phyloP scores from a whole-genome alignment of 108 stramenopile genomes.

The Fistulifera solaris region DNA sequence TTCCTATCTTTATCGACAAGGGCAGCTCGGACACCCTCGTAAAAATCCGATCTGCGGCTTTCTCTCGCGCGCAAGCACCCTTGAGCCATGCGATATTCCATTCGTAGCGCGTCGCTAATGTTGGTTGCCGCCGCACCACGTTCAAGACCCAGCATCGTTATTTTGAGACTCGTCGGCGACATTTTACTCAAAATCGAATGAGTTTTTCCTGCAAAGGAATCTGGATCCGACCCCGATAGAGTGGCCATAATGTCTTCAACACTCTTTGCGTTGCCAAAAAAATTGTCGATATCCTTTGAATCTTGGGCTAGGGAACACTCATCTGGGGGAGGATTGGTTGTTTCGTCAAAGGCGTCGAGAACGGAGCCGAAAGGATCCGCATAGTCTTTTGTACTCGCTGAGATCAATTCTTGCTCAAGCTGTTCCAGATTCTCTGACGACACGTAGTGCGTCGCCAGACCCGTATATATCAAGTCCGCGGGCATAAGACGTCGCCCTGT shows the following conservation, averaged over 20 bases:
- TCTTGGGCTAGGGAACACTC: no score
- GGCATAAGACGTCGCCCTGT: conserved; percentile 81
- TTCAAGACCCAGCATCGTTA: conserved; percentile 70
- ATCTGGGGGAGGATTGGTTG: neutral
- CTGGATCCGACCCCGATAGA: conserved; percentile 44
- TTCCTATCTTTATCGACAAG: conserved; percentile 86
- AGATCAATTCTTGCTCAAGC: conserved; percentile 15
- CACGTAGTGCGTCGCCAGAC: conserved; percentile 93
- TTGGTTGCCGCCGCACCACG: conserved; percentile 29
- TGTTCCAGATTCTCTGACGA: conserved; percentile 52
- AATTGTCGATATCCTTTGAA: neutral
- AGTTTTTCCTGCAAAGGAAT: conserved; percentile 49
- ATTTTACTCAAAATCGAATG: conserved; percentile 46
- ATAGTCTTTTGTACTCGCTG: conserved; percentile 8
- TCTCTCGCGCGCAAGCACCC: conserved; percentile 34
- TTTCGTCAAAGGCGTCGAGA: conserved; percentile 18
- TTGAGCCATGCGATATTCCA: conserved; percentile 80
- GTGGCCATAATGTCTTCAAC: conserved; percentile 24
- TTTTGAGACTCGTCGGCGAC: conserved; percentile 73
- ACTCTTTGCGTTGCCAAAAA: conserved; percentile 6
- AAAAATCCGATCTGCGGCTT: conserved; percentile 63
- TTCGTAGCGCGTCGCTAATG: conserved; percentile 55
- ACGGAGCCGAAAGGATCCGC: conserved; percentile 10
- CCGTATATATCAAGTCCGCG: conserved; percentile 76
- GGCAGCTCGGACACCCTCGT: conserved; percentile 93